Conservation (phyloP, 2,329 filamentous ascomycete genomes). For the Botrytis elliptica region DNA sequence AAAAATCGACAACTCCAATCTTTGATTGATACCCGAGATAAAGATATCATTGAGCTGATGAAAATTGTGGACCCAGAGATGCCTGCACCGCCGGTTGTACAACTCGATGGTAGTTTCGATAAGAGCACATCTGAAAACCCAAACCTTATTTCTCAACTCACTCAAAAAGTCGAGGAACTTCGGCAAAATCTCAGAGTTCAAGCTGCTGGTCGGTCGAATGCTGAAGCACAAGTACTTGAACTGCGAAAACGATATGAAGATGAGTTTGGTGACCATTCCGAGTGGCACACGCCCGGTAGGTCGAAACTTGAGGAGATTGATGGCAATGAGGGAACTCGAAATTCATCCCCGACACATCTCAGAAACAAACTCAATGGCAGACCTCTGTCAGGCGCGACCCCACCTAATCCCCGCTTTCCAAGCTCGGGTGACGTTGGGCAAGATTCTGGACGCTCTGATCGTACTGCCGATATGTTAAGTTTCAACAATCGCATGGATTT, state of each 20-base stretch:
- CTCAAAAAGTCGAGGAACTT: conserved; percentile 81
- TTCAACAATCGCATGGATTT: conserved; percentile 90
- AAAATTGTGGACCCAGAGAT: conserved; percentile 78
- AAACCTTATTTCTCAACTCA: conserved; percentile 77
- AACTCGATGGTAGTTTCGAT: conserved; percentile 58
- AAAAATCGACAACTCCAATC: conserved; percentile 79
- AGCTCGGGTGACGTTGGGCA: conserved; percentile 60
- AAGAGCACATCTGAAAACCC: conserved; percentile 49
- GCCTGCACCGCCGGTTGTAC: conserved; percentile 45
- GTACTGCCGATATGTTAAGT: conserved; percentile 77
- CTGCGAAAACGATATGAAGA: conserved; percentile 72
- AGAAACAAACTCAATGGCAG: conserved; percentile 53
- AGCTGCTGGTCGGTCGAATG: conserved; percentile 74
- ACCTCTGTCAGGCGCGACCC: conserved; percentile 72
- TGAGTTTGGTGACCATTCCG: conserved; percentile 62
- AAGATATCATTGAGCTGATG: conserved; percentile 78
- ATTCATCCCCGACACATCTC: conserved; percentile 71
- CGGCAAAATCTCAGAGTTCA: conserved; percentile 85
- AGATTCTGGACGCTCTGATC: conserved; percentile 81
- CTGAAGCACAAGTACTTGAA: conserved; percentile 79
- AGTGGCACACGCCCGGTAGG: conserved; percentile 62
- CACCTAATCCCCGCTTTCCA: conserved; percentile 71
- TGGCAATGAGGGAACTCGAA: conserved; percentile 72
- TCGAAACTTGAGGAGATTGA: conserved; percentile 85
- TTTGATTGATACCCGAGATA: conserved; percentile 75